phyloP scores from a whole-genome alignment of 768 basidiomycete species.

The Hygrocybe punicea region DNA sequence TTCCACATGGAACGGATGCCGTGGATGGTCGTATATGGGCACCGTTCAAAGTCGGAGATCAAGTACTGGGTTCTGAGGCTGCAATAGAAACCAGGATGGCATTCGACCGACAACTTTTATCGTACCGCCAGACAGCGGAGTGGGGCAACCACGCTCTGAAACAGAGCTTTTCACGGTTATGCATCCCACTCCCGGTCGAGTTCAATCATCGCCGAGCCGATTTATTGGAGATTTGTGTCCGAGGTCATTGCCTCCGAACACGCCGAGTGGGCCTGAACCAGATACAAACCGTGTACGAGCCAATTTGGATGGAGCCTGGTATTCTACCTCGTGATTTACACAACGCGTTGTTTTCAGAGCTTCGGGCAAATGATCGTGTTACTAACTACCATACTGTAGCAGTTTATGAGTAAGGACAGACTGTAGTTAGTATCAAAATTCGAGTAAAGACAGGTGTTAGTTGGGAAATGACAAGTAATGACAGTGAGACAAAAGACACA shows the following conservation, averaged over 20 bases:
- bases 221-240: conserved; percentile 37
- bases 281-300: conserved; percentile 41
- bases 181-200: conserved; percentile 38
- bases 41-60: conserved; percentile 36
- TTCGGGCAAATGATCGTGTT: conserved; percentile 32
- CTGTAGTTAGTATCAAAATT: not conserved
- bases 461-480: too few relatives aligned
- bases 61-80: conserved; percentile 12
- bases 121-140: conserved; percentile 47
- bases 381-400: conserved; percentile 31
- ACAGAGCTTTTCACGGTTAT: conserved; percentile 44
- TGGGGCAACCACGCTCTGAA: conserved; percentile 49
- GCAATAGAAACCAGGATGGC: conserved; percentile 21
- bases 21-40: conserved; percentile 28
- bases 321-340: conserved; percentile 37
- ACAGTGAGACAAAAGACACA: too few relatives aligned
- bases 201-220: conserved; percentile 21
- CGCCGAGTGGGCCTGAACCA: conserved; percentile 39
- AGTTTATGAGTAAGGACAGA: conserved; percentile 4
- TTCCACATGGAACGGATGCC: conserved; percentile 27
- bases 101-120: conserved; percentile 40
- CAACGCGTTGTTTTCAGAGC: conserved; percentile 38
- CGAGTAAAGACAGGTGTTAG: too few relatives aligned
- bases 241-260: conserved; percentile 34
- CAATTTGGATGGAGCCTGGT: conserved; percentile 30